Conservation (phyloP, 345 rosid species). For the Punica granatum region DNA sequence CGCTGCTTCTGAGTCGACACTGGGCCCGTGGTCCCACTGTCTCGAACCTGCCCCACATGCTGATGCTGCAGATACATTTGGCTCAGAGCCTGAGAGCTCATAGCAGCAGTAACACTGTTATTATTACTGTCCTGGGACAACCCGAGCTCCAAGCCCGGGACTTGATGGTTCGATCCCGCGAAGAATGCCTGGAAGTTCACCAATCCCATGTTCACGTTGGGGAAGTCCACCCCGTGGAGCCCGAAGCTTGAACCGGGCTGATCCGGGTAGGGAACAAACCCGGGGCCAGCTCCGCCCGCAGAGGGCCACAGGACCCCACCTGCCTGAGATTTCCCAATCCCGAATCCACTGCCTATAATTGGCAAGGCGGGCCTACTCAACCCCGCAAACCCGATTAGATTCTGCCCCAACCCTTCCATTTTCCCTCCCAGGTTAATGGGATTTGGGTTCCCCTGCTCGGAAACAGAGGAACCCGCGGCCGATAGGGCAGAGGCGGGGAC, state of each 20-base stretch:
- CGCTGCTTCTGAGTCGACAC: conserved; percentile 30
- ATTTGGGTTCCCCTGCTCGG: conserved; percentile 37
- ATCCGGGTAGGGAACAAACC: conserved; percentile 6
- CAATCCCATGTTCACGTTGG: conserved; percentile 8
- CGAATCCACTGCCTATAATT: conserved; percentile 9
- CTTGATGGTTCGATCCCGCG: conserved; percentile 5
- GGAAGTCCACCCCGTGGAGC: conserved; percentile 6
- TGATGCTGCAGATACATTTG: conserved; percentile 5
- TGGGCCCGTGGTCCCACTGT: conserved; percentile 13
- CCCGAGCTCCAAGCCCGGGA: conserved; percentile 9
- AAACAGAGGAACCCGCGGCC: conserved; percentile 38
- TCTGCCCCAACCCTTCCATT: conserved; percentile 24
- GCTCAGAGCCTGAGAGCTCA: conserved; percentile 3
- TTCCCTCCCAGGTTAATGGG: conserved; percentile 26
- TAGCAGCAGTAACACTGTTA: neutral
- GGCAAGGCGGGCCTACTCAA: conserved; percentile 1
- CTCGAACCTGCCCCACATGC: conserved; percentile 33
- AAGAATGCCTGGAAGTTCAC: conserved; percentile 10
- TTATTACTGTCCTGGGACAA: conserved; percentile 4
- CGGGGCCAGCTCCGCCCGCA: conserved; percentile 3
- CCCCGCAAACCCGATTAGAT: conserved; percentile 28
- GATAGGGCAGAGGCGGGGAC: conserved; percentile 52
- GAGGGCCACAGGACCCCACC: conserved; percentile 10
- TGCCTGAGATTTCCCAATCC: conserved; percentile 3
- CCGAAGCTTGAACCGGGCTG: conserved; percentile 4